Evolutionary conservation across 2,329 filamentous ascomycete genomes (phyloP).

Genomic region (Fusarium udum): DNA sequence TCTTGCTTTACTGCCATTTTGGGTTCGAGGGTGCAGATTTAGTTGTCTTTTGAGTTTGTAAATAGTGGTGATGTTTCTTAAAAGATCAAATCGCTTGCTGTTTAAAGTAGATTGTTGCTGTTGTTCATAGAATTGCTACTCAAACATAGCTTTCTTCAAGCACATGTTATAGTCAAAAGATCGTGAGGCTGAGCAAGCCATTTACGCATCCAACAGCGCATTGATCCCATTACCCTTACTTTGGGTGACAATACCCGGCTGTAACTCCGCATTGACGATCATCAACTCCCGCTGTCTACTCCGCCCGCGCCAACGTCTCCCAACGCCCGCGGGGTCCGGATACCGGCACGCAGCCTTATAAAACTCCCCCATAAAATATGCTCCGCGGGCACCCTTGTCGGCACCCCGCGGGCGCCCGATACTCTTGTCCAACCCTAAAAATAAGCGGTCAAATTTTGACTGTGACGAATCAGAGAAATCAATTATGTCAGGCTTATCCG

Average conservation of each 20-base stretch:
- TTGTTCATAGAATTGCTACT: background rate
- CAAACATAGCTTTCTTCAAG: background rate
- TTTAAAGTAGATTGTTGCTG: background rate
- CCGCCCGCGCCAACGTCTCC: too few species aligned
- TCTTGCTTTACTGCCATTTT: background rate
- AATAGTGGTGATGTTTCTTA: background rate
- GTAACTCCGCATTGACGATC: background rate
- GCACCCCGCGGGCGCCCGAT: conserved; percentile 3
- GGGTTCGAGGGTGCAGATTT: fast-evolving
- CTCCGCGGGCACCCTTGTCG: conserved; percentile 1
- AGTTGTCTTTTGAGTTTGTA: fast-evolving
- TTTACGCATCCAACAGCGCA: background rate
- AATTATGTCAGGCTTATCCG: background rate
- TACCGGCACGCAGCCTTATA: background rate
- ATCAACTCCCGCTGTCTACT: background rate
- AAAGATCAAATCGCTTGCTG: background rate
- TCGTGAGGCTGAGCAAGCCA: background rate
- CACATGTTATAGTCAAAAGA: background rate
- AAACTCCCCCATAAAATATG: background rate
- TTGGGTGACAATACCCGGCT: background rate
- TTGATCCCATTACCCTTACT: background rate
- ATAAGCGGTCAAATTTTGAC: background rate
- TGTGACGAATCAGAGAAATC: background rate
- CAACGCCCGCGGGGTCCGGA: background rate
- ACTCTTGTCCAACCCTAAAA: background rate